Evolutionary conservation across 495 filamentous ascomycete species (phyloP), one percentile per base, ranked within the genome.

Genomic region (Aspergillus homomorphus): DNA sequence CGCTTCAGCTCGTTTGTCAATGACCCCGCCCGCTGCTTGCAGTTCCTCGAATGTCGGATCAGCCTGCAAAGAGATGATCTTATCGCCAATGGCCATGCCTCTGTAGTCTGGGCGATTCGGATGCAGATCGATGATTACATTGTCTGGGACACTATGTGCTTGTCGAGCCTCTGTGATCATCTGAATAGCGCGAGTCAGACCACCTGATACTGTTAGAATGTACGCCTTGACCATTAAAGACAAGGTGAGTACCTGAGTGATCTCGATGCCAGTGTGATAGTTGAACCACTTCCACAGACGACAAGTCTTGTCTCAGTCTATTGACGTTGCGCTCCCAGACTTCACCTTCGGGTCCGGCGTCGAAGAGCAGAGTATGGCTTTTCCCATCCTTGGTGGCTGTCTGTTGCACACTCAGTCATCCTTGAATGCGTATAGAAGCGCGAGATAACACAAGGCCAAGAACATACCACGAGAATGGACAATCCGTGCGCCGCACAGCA

Each of bases 241-340:
- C 18, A 3, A 46, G 26, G 7, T 7, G 66, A 65, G 20, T 28
- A 75, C 75, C 79, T 44, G 77, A 81, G 64, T 87, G 84, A 58
- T 87, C 84, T 23, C 83, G 80, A 72, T 87, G 84, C 83, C 83
- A 87, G 59, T 87, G 84, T 6, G 78, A 95, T 0, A 96, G 83
- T 64, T 93, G 89, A 10, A 96, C 73, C 38, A 84, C 78, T 59
- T 89, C 87, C 43, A 96, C 82, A 62, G 87, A 84, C 49, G 92
- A 68, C 1, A 83, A 65, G 67, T 82, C 72, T 2, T 78, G 66
- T 23, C 73, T 68, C 12, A 87, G 65, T 1, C 83, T 69, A 6
- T 69, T 76, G 7, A 74, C 78, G 61, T 87, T 87, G 16, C 74
- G 66, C 56, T 82, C 76, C 79, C 82, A 87, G 4, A 70, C 69